Percentiles rank a stretch among this genome's conserved stretches.
phyloP scores from a whole-genome alignment of 441 rosid genomes.

The Corymbia citriodora region DNA sequence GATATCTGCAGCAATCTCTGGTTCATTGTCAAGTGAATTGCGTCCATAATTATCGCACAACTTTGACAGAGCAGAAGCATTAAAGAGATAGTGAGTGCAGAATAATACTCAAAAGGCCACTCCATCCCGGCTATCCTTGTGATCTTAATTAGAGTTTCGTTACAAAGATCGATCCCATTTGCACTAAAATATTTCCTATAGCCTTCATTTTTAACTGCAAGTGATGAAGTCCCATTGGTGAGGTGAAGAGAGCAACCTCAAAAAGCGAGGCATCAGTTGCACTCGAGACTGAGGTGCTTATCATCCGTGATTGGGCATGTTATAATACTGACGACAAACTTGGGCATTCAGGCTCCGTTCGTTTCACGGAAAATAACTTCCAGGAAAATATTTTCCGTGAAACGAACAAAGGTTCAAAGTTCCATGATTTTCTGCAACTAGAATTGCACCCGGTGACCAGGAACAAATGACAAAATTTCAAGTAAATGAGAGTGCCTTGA shows the following conservation, averaged over 20 bases:
- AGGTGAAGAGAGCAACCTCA: not conserved
- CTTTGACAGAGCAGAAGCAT: not conserved
- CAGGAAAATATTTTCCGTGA: too few relatives aligned
- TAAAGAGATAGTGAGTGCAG: not conserved
- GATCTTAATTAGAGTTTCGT: not conserved
- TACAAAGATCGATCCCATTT: not conserved
- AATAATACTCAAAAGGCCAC: not conserved
- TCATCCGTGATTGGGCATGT: not conserved
- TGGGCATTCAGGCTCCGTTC: too few relatives aligned
- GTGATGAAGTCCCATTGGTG: not conserved
- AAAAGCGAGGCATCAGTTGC: not conserved
- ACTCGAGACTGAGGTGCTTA: not conserved
- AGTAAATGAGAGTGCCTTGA: not conserved
- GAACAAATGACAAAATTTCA: not conserved
- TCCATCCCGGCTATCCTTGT: not conserved
- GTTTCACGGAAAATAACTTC: too few relatives aligned
- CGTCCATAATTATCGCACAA: not conserved
- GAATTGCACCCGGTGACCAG: not conserved
- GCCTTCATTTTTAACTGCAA: not conserved
- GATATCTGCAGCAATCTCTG: not conserved
- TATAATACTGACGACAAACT: not conserved
- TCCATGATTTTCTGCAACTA: not conserved
- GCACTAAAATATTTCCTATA: not conserved
- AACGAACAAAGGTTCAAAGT: too few relatives aligned
- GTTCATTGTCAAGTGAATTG: not conserved